phyloP scores from a whole-genome alignment of 2,329 filamentous ascomycete genomes.

The Neurospora sp. region DNA sequence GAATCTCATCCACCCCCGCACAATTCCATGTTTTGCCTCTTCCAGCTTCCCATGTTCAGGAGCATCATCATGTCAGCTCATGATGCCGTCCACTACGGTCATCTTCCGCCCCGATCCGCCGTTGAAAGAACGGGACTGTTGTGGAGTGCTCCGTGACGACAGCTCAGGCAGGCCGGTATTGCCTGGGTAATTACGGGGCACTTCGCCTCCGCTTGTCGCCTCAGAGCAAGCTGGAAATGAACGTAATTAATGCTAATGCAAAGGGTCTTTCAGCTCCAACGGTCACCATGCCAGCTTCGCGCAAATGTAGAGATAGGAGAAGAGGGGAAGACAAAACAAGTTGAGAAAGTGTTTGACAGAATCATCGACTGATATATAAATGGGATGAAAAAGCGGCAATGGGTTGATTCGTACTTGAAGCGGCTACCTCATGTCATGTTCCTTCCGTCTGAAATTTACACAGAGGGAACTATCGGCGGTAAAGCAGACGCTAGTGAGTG shows the following conservation, averaged over 20 bases:
- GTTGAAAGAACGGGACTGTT: not conserved
- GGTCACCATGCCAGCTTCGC: not conserved
- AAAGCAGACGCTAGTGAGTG: not conserved
- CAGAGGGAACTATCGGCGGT: not conserved
- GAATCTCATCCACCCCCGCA: not conserved
- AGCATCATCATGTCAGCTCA: not conserved
- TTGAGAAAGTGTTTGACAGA: not conserved
- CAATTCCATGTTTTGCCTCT: not conserved
- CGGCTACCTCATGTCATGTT: not conserved
- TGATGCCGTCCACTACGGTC: not conserved
- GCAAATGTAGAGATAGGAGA: not conserved
- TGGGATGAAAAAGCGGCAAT: not conserved
- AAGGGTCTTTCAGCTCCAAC: not conserved
- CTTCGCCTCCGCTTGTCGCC: not conserved
- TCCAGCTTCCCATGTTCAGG: not conserved
- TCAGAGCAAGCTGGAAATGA: not conserved
- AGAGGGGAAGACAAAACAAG: not conserved
- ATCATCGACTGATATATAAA: not conserved
- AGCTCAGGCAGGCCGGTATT: not conserved
- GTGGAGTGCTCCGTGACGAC: not conserved
- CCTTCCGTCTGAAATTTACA: not conserved
- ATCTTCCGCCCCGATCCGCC: not conserved
- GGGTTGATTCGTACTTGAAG: not conserved
- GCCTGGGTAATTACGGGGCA: not conserved
- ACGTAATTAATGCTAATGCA: not conserved